Evolutionary conservation across 208 protist genomes (phyloP).

Genomic region (Angomonas deanei): DNA sequence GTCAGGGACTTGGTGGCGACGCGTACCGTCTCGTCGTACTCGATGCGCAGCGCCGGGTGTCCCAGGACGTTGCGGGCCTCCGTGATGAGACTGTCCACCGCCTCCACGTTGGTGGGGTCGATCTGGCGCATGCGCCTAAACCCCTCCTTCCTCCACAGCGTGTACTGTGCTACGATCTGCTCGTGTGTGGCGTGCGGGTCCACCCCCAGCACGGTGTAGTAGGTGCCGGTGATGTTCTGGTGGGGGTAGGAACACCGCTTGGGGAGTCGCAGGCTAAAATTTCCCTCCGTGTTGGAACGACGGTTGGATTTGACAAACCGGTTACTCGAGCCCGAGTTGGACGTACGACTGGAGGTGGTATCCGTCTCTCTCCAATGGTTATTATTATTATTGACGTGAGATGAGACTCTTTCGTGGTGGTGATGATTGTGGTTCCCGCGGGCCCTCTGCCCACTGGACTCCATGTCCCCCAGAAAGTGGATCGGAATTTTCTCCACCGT

Average conservation of each 20-base stretch:
- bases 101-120: constrained; percentile 52
- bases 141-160: constrained; percentile 54
- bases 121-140: constrained; percentile 47
- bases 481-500: constrained; percentile 44
- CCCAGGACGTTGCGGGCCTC: constrained; percentile 83
- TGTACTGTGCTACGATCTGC: constrained; percentile 56
- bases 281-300: too few relatives aligned
- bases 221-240: constrained; percentile 51
- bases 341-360: background rate
- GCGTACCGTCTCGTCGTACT: constrained; percentile 59
- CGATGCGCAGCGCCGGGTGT: constrained; percentile 38
- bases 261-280: constrained; percentile 52
- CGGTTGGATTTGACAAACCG: too few relatives aligned
- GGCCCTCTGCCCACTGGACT: background rate
- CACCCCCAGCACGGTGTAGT: constrained; percentile 78
- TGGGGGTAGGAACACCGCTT: constrained; percentile 80
- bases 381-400: background rate
- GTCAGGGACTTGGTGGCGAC: constrained; percentile 9
- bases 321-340: background rate
- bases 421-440: background rate
- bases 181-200: constrained; percentile 24
- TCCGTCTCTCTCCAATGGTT: background rate
- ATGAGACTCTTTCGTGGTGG: background rate
- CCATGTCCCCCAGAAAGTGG: constrained; percentile 29
- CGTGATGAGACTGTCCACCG: constrained; percentile 59